Conservation (phyloP, 352 stramenopile species). For the Globisporangium rhizosaccharum region DNA sequence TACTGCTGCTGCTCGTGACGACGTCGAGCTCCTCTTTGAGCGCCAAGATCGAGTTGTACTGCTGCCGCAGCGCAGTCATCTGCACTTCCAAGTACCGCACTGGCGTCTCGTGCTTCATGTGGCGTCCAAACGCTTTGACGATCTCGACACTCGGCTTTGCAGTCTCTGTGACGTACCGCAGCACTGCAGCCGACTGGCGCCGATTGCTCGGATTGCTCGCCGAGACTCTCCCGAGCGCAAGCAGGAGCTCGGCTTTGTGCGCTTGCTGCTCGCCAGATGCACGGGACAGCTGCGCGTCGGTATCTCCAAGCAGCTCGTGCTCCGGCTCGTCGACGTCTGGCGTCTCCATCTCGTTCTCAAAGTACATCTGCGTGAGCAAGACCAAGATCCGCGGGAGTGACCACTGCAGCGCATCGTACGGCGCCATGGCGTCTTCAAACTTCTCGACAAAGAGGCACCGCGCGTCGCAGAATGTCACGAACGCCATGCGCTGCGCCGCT, state of each 20-base stretch:
- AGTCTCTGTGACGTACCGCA: slow-evolving; percentile 59
- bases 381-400: slow-evolving; percentile 58
- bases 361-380: slow-evolving; percentile 76
- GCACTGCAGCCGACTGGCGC: slow-evolving; percentile 61
- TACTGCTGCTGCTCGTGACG: slow-evolving; percentile 15
- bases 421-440: slow-evolving; percentile 50
- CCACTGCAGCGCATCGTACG: slow-evolving; percentile 67
- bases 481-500: slow-evolving; percentile 57
- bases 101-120: slow-evolving; percentile 67
- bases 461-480: slow-evolving; percentile 74
- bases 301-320: slow-evolving; percentile 20
- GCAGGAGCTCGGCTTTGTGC: slow-evolving; percentile 60
- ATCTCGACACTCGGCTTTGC: slow-evolving; percentile 51
- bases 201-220: slow-evolving; percentile 84
- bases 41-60: slow-evolving; percentile 55
- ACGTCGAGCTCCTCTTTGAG: slow-evolving; percentile 53
- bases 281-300: slow-evolving; percentile 4
- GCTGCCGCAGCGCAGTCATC: slow-evolving; percentile 74
- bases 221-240: slow-evolving; percentile 63
- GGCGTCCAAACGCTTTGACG: slow-evolving; percentile 76
- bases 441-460: slow-evolving; percentile 83
- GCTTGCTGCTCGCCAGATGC: slow-evolving; percentile 20
- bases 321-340: slow-evolving; percentile 35
- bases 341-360: slow-evolving; percentile 67
- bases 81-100: slow-evolving; percentile 86